Base-by-base conservation (phyloP, 139 green algal genomes). In the Chlorella sp. region DNA sequence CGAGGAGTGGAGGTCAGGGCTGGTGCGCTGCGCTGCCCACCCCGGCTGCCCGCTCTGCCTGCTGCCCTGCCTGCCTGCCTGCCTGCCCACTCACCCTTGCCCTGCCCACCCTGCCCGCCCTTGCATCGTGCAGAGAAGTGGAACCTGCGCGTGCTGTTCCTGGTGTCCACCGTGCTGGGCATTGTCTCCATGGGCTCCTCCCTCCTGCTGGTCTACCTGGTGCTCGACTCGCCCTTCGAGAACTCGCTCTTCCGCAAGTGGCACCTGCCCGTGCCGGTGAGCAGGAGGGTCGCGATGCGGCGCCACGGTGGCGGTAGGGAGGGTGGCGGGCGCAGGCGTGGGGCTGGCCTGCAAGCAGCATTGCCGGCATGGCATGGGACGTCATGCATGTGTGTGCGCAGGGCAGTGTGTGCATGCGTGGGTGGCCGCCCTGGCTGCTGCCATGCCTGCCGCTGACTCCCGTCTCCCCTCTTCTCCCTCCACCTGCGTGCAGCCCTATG, bases 161-260 rank as follows among this genome's bases (percentile, higher is more conserved):
- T 92, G 28, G 89, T 97, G 14, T 95, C 95, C n/a, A 89, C 89
- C 26, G 89, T 96, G 34, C 95, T 98, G 83, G 96, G 94, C 75
- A 28, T 88, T 9, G 93, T 97, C 11, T 97, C 96, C 7, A 94
- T 95, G 83, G 89, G 92, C 30, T 97, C 95, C 12, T 97, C 95
- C 36, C 92, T 98, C 30, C 91, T 98, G 57, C 92, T 98, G 71
- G 94, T 98, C 68, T 95, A 91, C 89, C 92, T 89, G 19, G 93
- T 91, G 0, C 89, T 98, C 71, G 91, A 97, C 87, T 96, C 93
- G 9, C 81, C 87, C 89, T 93, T 94, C 89, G 60, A 81, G 12
- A 75, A 88, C 36, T 90, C 88, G 73, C 64, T 92, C 7, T 94
- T 91, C 81, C 30, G 90, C 7, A 79, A 88, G 60, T 90, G 93